Base-by-base conservation (phyloP, 2,329 filamentous ascomycete species). In the Aspergillus sp. region DNA sequence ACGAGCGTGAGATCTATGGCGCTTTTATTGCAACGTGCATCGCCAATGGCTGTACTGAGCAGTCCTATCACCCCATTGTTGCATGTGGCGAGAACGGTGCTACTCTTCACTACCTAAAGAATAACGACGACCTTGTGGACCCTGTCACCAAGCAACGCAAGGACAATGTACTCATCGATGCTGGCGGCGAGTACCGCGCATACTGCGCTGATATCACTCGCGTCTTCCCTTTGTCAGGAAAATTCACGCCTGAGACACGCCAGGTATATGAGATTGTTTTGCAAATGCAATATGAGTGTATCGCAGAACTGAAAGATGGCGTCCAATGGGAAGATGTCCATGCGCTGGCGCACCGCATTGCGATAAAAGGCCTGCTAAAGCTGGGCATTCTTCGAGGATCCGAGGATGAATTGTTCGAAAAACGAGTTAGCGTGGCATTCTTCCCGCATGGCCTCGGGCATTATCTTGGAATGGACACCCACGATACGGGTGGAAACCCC, bases 191-290 rank as follows among this genome's bases (percentile, higher is more conserved):
- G 68, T 95, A 83, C 69, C 72, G 83, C 43, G 84, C 86, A 57
- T 97, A 98, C 65, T 89, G 89, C 25, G 87, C 86, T 49, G 91
- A 97, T 66, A 83, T 97, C 23, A 97, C 93, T 0, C 82, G 91
- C 33, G 93, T 90, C 0, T 82, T 96, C 55, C 91, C 91, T 4
- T 71, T 96, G 19, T 79, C 77, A 12, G 86, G 87, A 5, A 72
- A 71, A 0, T 95, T 89, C 57, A 80, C 81, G 0, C 66, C 75
- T 12, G 85, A 91, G 63, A 84, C 84, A 1, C 77, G 79, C 43
- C 78, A 81, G 7, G 84, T 96, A 45, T 90, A 96, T 64, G 76
- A 80, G 41, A 75, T 93, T 22, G 90, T 95, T 3, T 75, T 86
- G 56, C 74, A 78, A 50, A 95, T 96, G 89, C 90, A 95, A 68